Evolutionary conservation across 129 eudicot species (phyloP).

Genomic region (Centella asiatica): DNA sequence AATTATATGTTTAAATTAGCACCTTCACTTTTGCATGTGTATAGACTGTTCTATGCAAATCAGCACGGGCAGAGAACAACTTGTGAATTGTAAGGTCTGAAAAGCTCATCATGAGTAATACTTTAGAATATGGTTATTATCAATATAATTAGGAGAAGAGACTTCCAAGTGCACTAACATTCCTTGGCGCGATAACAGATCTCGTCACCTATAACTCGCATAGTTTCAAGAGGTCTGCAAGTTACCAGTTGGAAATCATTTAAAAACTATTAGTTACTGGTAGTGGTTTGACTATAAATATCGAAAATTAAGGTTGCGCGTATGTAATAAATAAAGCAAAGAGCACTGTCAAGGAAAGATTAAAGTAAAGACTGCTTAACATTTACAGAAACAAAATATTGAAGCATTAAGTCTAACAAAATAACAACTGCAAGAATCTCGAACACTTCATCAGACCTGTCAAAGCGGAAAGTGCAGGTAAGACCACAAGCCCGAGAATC

Average conservation of each 20-base stretch:
- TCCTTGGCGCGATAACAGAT: constrained; percentile 92
- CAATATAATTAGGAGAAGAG: neutral
- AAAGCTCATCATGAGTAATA: constrained; percentile 13
- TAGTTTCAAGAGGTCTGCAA: constrained; percentile 73
- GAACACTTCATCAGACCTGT: constrained; percentile 41
- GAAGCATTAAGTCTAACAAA: constrained; percentile 5
- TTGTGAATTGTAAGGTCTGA: constrained; percentile 82
- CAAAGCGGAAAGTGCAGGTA: constrained; percentile 66
- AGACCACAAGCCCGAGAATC: constrained; percentile 92
- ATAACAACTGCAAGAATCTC: neutral
- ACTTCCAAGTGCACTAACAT: constrained; percentile 42
- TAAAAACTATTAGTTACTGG: neutral
- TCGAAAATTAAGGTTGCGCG: neutral
- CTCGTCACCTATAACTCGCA: constrained; percentile 85
- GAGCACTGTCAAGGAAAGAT: too few species aligned
- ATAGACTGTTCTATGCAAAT: constrained; percentile 84
- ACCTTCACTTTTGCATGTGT: constrained; percentile 97
- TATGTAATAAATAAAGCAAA: neutral
- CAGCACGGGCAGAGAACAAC: constrained; percentile 80
- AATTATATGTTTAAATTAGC: neutral
- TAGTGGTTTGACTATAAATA: neutral
- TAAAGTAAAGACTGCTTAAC: too few species aligned
- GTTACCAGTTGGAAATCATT: neutral
- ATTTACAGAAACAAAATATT: neutral
- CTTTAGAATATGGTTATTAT: constrained; percentile 3